These are phyloP conservation scores for Saccharomycopsis schoenii DNA, from an alignment of 805 yeast species.

Conservation along the genomic window DNA sequence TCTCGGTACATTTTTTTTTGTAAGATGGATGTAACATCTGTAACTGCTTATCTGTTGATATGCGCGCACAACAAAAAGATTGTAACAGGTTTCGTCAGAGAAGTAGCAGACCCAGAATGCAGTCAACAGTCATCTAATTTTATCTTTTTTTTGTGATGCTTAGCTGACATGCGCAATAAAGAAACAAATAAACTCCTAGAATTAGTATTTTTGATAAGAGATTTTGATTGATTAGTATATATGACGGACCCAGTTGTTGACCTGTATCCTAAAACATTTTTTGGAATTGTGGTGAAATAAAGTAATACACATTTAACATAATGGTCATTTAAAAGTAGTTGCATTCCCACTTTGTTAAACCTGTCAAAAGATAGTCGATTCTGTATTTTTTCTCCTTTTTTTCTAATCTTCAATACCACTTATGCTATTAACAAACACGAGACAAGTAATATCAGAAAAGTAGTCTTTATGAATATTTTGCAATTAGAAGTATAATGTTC, in stretches of 20 bases:
- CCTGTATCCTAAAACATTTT: no score
- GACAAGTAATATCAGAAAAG: neutral
- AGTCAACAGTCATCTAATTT: neutral
- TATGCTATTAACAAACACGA: no score
- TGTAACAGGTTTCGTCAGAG: neutral
- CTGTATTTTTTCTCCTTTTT: neutral
- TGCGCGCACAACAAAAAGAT: neutral
- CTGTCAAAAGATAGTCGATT: neutral
- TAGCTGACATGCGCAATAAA: neutral
- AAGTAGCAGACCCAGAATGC: neutral
- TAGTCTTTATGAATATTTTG: neutral
- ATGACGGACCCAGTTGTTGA: neutral
- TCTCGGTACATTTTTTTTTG: neutral
- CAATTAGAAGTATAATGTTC: neutral
- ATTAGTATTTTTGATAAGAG: slow-evolving; percentile 1
- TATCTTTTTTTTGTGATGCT: neutral
- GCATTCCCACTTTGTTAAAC: neutral
- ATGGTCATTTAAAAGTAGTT: neutral
- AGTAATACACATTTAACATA: neutral
- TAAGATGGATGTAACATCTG: neutral
- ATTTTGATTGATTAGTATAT: neutral
- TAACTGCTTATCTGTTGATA: neutral
- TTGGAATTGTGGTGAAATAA: neutral
- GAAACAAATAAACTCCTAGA: neutral
- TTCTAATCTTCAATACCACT: neutral